Percentiles rank a stretch among this genome's conserved stretches.
Evolutionary conservation across 805 yeast species (phyloP).

Genomic region (Ogataea chonburiensis): DNA sequence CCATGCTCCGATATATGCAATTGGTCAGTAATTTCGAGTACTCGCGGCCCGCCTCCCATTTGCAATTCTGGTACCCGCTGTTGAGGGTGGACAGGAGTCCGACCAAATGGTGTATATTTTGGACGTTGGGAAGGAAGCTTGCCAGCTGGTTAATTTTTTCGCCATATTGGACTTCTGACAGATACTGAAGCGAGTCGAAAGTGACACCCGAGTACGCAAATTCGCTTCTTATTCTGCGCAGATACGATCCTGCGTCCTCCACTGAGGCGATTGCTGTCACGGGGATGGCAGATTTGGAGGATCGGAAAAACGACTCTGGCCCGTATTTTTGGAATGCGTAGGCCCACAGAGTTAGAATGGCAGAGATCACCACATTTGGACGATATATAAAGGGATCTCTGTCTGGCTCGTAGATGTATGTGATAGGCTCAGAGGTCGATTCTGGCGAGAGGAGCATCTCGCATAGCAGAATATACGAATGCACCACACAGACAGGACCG

Average conservation of each 20-base stretch:
- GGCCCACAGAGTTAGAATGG: slow-evolving; percentile 45
- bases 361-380: slow-evolving; percentile 38
- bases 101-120: slow-evolving; percentile 45
- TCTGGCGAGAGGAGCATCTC: slow-evolving; percentile 48
- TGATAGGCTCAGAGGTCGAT: slow-evolving; percentile 28
- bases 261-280: slow-evolving; percentile 13
- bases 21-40: slow-evolving; percentile 48
- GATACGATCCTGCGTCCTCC: slow-evolving; percentile 49
- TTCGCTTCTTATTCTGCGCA: slow-evolving; percentile 44
- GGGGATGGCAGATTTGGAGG: slow-evolving; percentile 7
- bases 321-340: slow-evolving; percentile 47
- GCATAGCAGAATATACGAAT: slow-evolving; percentile 54
- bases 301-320: slow-evolving; percentile 42
- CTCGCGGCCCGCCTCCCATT: slow-evolving; percentile 58
- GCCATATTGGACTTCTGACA: slow-evolving; percentile 10
- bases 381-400: slow-evolving; percentile 33
- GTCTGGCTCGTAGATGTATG: slow-evolving; percentile 35
- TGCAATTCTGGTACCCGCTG: slow-evolving; percentile 36
- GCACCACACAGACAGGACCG: slow-evolving; percentile 51
- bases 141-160: slow-evolving; percentile 37
- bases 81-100: slow-evolving; percentile 49
- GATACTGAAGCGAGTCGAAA: slow-evolving; percentile 11
- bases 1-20: slow-evolving; percentile 53
- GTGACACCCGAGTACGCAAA: slow-evolving; percentile 29
- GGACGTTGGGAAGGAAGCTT: slow-evolving; percentile 34